Evolutionary conservation across 495 filamentous ascomycete genomes (phyloP).

Genomic region (Tuber brumale): DNA sequence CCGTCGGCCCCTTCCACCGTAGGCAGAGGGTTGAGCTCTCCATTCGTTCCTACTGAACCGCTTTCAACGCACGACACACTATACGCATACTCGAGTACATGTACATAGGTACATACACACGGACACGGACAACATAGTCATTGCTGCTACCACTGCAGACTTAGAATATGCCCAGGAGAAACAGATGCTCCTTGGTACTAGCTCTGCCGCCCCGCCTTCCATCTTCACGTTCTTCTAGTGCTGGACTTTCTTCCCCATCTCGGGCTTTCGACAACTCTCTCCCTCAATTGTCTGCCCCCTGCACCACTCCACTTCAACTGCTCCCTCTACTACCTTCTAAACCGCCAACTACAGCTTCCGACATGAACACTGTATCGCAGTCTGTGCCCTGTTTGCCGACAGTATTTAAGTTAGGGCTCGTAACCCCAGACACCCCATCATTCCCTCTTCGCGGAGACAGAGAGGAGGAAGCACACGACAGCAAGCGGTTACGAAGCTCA

Average conservation of each 20-base stretch:
- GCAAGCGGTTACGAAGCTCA: constrained; percentile 9
- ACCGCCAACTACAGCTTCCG: constrained; percentile 19
- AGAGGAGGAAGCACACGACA: constrained; percentile 15
- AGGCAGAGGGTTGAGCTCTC: neutral
- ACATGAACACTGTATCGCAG: constrained; percentile 23
- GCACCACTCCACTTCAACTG: constrained; percentile 15
- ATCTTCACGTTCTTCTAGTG: constrained; percentile 48
- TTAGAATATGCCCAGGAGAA: constrained; percentile 36
- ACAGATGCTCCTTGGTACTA: constrained; percentile 32
- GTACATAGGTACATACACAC: constrained; percentile 29
- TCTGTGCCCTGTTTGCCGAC: constrained; percentile 25
- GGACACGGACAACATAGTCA: constrained; percentile 22
- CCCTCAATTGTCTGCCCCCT: constrained; percentile 32
- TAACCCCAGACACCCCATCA: constrained; percentile 34
- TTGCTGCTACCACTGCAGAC: neutral
- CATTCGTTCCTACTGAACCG: neutral
- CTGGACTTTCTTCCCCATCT: constrained; percentile 22
- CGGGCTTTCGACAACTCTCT: constrained; percentile 22
- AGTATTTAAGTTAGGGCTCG: constrained; percentile 30
- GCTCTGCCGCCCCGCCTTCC: constrained; percentile 47
- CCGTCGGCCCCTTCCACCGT: neutral
- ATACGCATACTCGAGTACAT: constrained; percentile 39
- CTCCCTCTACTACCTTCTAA: constrained; percentile 16
- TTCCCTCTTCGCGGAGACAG: constrained; percentile 25
- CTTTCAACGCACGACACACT: constrained; percentile 20